Evolutionary conservation across 305 asterid genomes (phyloP), one percentile per base, ranked within the genome.

Genomic region (Petunia hybrid): DNA sequence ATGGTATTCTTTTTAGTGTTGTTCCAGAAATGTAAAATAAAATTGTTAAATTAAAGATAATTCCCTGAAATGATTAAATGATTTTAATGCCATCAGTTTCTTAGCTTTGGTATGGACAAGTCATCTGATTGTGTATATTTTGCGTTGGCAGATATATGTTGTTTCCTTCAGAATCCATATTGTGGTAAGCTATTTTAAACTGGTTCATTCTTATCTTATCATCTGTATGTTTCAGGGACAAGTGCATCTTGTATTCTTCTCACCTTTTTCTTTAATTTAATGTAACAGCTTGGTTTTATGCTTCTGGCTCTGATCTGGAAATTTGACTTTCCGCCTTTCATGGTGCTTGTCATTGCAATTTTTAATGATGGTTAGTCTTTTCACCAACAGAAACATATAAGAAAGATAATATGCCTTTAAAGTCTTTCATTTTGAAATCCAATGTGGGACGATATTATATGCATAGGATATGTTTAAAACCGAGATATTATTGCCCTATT

Each of bases 301-400:
- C 81, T 93, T 86, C 86, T 96, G 82, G 99, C 99, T 14, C 87
- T 96, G 85, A 94, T 96, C 79, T 96, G 99, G 99, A 68, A 89
- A 41, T 96, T 96, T 63, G 99, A 96, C 88, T 96, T 96, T 83
- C 99, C 99, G 12, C 99, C 99, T 64, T 96, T 96, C 86, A 94
- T 96, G 99, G 99, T 96, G 91, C 99, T 96, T 83, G 94, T 96
- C 89, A 96, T 96, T 84, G 99, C 99, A 56, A 94, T 96, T 76
- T 93, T 96, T 82, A 96, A 94, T 84, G 98, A 96, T 83, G 99
- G 99, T 91, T 80, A 80, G 88, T 77, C 78, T 73, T 73, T 73
- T 73, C 36, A 13, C 46, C 36, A 53, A 6, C 45, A 73, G 48
- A 53, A 73, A 36, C 7, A 73, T 51, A 36, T 22, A 22, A 22